Base-by-base conservation (phyloP, 305 asterid genomes). In the Ilex paraguariensis region DNA sequence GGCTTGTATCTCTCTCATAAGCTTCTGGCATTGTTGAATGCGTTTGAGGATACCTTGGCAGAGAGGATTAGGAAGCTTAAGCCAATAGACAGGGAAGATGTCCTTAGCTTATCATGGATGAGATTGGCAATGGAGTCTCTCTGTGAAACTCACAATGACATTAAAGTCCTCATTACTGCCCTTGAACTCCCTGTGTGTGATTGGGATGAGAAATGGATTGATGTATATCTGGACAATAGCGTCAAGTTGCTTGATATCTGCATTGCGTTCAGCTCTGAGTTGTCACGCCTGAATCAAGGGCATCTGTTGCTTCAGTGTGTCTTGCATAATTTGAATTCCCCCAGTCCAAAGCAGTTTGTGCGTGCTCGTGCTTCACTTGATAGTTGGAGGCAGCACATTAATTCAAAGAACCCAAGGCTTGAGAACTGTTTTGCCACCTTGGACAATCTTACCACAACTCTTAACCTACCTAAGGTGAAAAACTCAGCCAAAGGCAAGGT, bases 121-220 rank as follows among this genome's bases (percentile, higher is more conserved):
- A 81, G 69, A 30, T 66, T 51, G 50, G 90, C 95, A 30, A 73
- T 87, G 73, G 86, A 75, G 51, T 61, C 90, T 2, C 91, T 92
- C 12, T 87, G 88, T 70, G 84, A 70, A 46, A 80, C 87, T 55
- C 98, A 89, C 65, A 67, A 81, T 1, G 96, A 89, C 65, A 82
- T 84, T 15, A 89, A 83, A 75, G 68, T 67, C 17, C 82, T 92
- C 31, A 89, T 92, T 46, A 79, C 87, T 0, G 81, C 82, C 50
- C 95, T 89, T 67, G 96, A 87, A 66, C 84, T 92, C 56, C 97
- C 97, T 7, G 76, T 87, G 42, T 60, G 68, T 30, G 90, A 85
- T 70, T 92, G 98, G 98, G 98, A 92, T 62, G 91, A 83, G 66
- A 89, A 92, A 72, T 92, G 98, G 98, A 74, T 92, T 30, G 96